A percentile compares a stretch with the other conserved stretches of the same genome.
These are phyloP conservation scores for Saccharomycopsis sp. DNA, from an alignment of 805 yeast species.

Conservation along the genomic window DNA sequence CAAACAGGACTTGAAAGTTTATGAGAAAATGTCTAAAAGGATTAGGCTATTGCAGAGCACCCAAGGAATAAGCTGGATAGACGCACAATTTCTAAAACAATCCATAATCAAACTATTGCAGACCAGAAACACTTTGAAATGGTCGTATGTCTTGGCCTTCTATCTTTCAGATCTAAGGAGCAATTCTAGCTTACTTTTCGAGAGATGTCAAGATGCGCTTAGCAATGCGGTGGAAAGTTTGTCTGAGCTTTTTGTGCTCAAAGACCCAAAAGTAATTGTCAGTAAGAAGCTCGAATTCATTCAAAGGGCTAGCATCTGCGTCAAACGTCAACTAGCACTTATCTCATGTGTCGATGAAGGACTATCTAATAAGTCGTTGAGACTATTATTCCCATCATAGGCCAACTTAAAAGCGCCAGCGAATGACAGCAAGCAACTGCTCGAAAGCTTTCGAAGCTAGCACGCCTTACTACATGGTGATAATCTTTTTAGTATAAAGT, in stretches of 20 bases:
- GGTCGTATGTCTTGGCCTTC: conserved; percentile 84
- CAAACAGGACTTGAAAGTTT: conserved; percentile 59
- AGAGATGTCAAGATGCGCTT: conserved; percentile 60
- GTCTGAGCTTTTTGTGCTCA: conserved; percentile 48
- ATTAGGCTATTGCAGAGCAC: conserved; percentile 61
- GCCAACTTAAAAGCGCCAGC: too few species aligned
- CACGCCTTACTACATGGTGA: too few species aligned
- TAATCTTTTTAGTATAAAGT: too few species aligned
- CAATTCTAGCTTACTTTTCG: conserved; percentile 56
- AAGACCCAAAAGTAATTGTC: conserved; percentile 32
- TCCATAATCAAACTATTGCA: conserved; percentile 56
- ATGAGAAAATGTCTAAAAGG: conserved; percentile 53
- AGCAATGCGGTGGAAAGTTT: conserved; percentile 63
- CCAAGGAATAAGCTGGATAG: conserved; percentile 73
- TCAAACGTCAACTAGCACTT: conserved; percentile 33
- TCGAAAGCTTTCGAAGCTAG: neutral
- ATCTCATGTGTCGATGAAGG: conserved; percentile 32
- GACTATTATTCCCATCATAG: too few species aligned
- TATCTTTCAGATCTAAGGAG: conserved; percentile 41
- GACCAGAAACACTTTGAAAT: conserved; percentile 73
- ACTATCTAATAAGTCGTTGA: conserved; percentile 4
- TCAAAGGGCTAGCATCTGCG: conserved; percentile 31
- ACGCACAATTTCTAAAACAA: conserved; percentile 75
- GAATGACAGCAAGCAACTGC: neutral
- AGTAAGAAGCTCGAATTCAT: conserved; percentile 32